A percentile compares a stretch with the other conserved stretches of the same genome.
Conservation (phyloP, 2,329 filamentous ascomycete genomes). For the Ophiocordyceps camponoti-floridani region DNA sequence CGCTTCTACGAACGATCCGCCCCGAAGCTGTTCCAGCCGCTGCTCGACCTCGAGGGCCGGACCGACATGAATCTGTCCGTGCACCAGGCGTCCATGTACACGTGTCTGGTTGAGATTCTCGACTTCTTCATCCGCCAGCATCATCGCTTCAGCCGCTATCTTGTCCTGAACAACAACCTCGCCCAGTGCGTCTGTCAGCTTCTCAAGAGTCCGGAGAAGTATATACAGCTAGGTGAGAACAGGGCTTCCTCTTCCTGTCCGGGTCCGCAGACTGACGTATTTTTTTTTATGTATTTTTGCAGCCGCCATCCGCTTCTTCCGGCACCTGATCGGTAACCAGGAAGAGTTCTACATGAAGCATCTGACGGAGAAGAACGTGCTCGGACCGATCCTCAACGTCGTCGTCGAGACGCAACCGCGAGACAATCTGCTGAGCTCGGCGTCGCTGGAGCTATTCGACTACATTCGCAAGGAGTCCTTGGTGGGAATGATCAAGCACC, state of each 20-base stretch:
- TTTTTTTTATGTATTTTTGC: too few relatives aligned
- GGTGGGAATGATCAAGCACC: slow-evolving; percentile 64
- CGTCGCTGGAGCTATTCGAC: slow-evolving; percentile 85
- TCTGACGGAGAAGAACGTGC: slow-evolving; percentile 61
- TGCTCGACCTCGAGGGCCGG: slow-evolving; percentile 61
- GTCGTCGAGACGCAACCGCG: slow-evolving; percentile 72
- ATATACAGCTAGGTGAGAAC: slow-evolving; percentile 71
- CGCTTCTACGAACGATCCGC: slow-evolving; percentile 83
- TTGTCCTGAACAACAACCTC: slow-evolving; percentile 66
- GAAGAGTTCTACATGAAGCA: slow-evolving; percentile 86
- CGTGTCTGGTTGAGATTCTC: slow-evolving; percentile 79
- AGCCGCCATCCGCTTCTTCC: slow-evolving; percentile 89
- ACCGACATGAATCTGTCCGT: slow-evolving; percentile 54
- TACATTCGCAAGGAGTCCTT: slow-evolving; percentile 69
- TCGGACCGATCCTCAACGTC: slow-evolving; percentile 72
- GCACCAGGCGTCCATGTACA: slow-evolving; percentile 77
- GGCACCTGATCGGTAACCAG: slow-evolving; percentile 65
- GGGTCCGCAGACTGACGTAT: too few relatives aligned
- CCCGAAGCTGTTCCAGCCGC: slow-evolving; percentile 66
- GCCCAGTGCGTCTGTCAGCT: slow-evolving; percentile 67
- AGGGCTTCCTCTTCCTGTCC: too few relatives aligned
- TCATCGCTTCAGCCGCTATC: slow-evolving; percentile 69
- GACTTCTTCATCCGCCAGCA: slow-evolving; percentile 90
- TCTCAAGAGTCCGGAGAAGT: slow-evolving; percentile 70
- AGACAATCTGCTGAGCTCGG: slow-evolving; percentile 86